Evolutionary conservation across 2,329 filamentous ascomycete species (phyloP), one percentile per base, ranked within the genome.

Genomic region (Purpureocillium takamizusanense): DNA sequence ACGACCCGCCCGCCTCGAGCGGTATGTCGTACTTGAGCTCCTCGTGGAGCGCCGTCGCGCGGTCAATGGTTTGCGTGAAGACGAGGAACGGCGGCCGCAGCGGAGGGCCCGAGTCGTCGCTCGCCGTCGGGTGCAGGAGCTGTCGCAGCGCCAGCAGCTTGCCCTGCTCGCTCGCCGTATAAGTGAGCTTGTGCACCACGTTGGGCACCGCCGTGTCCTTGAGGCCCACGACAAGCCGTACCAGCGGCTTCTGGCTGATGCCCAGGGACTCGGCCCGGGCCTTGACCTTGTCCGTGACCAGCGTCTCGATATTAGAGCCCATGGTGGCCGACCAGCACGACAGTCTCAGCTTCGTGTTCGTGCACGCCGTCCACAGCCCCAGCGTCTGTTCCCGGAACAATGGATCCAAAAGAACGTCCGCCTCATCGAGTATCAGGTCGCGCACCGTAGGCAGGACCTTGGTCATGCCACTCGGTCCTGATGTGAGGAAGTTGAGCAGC

Each of bases 291-390:
- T 77, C 74, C 7, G 74, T 74, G 34, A 86, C 76, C 7, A 95
- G 68, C 15, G 80, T 70, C 63, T 98, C 92, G 31, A 97, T 85
- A 50, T 83, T 92, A 13, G 90, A 95, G 4, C 86, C 87, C 81
- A 98, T 95, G 0, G 92, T 98, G 12, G 92, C 92, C 12, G 92
- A 97, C 88, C 90, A 98, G 43, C 94, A 80, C 9, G 84, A 86
- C 4, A 87, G 71, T 17, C 80, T 76, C 8, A 97, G 67, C n/a
- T 71, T 62, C 3, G 76, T 69, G 48, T 81, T 80, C 3, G 69
- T 78, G 58, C 90, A 90, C 3, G 84, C 76, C 31, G 77, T 75
- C 88, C 89, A 95, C 45, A 97, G 81, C 4, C 75, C 74, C 29
- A 94, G 68, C 0, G 88, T 95, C 59, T 95, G 88, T 16, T 92